These are phyloP conservation scores for Emericellopsis atlantica DNA, from an alignment of 2,329 filamentous ascomycete genomes.

Conservation along the genomic window DNA sequence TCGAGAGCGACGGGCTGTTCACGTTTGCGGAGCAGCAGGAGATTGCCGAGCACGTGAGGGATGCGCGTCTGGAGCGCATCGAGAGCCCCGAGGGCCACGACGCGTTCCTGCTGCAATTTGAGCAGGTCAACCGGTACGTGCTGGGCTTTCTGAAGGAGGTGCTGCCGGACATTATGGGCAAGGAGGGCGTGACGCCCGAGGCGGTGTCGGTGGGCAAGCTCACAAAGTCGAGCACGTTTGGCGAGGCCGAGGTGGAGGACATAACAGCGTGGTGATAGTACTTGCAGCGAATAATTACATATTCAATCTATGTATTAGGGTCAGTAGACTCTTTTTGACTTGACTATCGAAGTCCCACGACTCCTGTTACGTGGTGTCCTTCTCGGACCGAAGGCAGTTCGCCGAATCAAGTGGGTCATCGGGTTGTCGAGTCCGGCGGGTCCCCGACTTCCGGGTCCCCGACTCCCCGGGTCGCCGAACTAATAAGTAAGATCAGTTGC, in stretches of 20 bases:
- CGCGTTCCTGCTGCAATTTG: constrained; percentile 90
- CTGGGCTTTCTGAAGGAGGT: constrained; percentile 72
- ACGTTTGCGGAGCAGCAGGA: constrained; percentile 96
- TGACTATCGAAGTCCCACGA: too few species aligned
- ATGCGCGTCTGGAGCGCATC: constrained; percentile 71
- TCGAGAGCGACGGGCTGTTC: constrained; percentile 91
- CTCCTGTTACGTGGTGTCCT: too few species aligned
- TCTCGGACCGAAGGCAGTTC: too few species aligned
- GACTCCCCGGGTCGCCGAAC: too few species aligned
- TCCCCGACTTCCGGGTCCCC: too few species aligned
- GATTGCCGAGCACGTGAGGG: constrained; percentile 67
- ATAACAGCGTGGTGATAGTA: constrained; percentile 75
- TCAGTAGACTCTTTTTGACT: too few species aligned
- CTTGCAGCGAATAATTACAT: too few species aligned
- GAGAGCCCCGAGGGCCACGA: constrained; percentile 94
- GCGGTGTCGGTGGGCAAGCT: constrained; percentile 45
- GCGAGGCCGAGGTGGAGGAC: constrained; percentile 90
- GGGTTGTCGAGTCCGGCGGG: too few species aligned
- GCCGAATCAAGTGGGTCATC: too few species aligned
- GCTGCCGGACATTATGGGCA: constrained; percentile 78
- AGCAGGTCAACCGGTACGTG: constrained; percentile 87
- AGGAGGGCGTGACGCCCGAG: constrained; percentile 35
- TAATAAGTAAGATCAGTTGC: too few species aligned
- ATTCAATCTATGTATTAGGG: too few species aligned
- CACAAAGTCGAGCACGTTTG: constrained; percentile 84